Percentiles rank a stretch among this genome's conserved stretches.
These are phyloP conservation scores for Macaranga tanarius DNA, from an alignment of 441 rosid species.

Conservation along the genomic window DNA sequence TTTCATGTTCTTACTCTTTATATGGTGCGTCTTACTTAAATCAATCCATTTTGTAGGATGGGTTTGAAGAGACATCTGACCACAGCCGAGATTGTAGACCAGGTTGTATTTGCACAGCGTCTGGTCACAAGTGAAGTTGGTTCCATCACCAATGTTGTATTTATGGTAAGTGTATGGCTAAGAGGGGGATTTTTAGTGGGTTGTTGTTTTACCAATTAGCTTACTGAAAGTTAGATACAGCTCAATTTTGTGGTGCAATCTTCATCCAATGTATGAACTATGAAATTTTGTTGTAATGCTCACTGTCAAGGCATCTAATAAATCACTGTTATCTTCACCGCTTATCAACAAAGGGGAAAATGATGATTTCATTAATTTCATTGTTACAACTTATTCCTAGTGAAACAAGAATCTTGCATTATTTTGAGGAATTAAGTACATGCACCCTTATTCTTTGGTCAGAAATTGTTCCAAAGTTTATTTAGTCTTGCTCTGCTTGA, in stretches of 20 bases:
- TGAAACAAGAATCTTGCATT: not conserved
- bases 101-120: conserved; percentile 74
- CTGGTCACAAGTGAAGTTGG: conserved; percentile 61
- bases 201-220: not conserved
- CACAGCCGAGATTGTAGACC: conserved; percentile 85
- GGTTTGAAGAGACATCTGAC: conserved; percentile 83
- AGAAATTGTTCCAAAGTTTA: not conserved
- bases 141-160: conserved; percentile 76
- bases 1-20: not conserved
- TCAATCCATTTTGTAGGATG: conserved; percentile 51
- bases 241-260: not conserved
- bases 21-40: conserved; percentile 1
- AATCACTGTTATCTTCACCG: not conserved
- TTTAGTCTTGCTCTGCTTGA: not conserved
- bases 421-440: not conserved
- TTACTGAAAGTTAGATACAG: not conserved
- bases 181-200: not conserved
- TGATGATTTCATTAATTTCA: conserved; percentile 1
- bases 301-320: not conserved
- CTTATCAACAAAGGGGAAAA: not conserved
- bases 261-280: not conserved
- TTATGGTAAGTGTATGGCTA: conserved; percentile 60
- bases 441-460: not conserved
- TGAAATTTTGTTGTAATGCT: not conserved
- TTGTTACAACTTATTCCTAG: not conserved